Conservation (phyloP, 192 early-diverging fungal genomes). For the Gigaspora rosea region DNA sequence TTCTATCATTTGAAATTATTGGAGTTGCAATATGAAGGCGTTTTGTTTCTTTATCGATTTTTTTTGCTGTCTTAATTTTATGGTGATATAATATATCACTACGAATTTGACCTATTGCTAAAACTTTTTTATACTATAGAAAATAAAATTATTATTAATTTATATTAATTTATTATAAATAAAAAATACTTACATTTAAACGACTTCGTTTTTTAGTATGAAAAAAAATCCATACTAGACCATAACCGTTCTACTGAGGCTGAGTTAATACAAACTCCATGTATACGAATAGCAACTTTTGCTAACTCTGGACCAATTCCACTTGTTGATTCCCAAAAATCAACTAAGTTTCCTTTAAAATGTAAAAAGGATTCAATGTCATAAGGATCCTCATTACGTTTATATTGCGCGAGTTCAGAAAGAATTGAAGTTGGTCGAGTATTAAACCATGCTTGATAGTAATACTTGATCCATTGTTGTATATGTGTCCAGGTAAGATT, state of each 20-base stretch:
- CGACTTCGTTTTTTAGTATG: too few species aligned
- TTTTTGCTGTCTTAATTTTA: background rate
- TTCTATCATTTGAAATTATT: background rate
- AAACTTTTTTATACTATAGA: too few species aligned
- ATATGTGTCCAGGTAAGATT: background rate
- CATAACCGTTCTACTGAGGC: too few species aligned
- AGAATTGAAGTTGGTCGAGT: background rate
- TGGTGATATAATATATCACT: conserved; percentile 8
- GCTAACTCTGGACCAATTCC: background rate
- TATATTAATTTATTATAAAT: too few species aligned
- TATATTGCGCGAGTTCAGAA: background rate
- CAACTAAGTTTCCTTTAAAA: conserved; percentile 12
- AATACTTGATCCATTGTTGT: conserved; percentile 15
- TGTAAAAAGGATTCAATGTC: conserved; percentile 9
- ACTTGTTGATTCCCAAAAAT: conserved; percentile 16
- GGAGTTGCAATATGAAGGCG: background rate
- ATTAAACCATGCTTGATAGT: conserved; percentile 12
- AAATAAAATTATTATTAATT: too few species aligned
- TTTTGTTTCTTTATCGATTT: background rate
- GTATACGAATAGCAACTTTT: background rate
- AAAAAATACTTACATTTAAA: too few species aligned
- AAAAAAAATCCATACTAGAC: too few species aligned
- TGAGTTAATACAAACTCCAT: too few species aligned
- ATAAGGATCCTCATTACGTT: conserved; percentile 7
- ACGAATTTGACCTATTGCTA: conserved; percentile 12